Evolutionary conservation across 139 green algal species (phyloP), one percentile per base, ranked within the genome.

Genomic region (Volvox africanus): DNA sequence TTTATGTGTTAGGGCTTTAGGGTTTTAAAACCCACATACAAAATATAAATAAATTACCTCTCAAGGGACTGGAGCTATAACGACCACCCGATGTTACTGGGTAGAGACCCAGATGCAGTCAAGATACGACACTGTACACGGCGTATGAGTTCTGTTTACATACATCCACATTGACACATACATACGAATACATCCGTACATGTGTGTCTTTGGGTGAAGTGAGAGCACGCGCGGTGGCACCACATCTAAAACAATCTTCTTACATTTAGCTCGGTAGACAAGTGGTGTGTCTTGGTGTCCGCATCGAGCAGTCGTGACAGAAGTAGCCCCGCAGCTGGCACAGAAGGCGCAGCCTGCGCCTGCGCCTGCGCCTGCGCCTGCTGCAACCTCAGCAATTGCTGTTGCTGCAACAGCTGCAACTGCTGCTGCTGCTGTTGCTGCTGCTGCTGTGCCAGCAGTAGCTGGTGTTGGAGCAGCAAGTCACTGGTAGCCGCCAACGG

Each of bases 371-470:
- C 33, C 55, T 85, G 86, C 75, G 22, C 20, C 73, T 78, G 86
- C 50, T 37, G 32, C 20, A 77, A 55, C 50, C 35, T 50, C 71
- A 69, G 86, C 20, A 65, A 61, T 50, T 71, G 44, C 44, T 79
- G 65, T n/a, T 83, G 69, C 19, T 89, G 84, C 68, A 89, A 37
- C 68, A 81, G 36, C n/a, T 90, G 86, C 9, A 65, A 14, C 86
- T 86, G 71, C 71, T 90, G 68, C 71, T 55, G 44, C 44, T 55
- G n/a, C n/a, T n/a, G 79, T 61, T 88, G 82, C 62, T 88, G 82
- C 21, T 79, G 82, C 33, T 79, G 62, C 21, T 88, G 82, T 36
- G 69, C 37, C 0, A 73, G 22, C 37, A 73, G 85, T 30, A 82
- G n/a, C 44, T 82, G 85, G 36, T 80, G 85, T 9, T 82, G 85